Percentiles rank a stretch among this genome's conserved stretches.
Evolutionary conservation across 345 rosid genomes (phyloP).

Genomic region (Erysimum cheiranthoides): DNA sequence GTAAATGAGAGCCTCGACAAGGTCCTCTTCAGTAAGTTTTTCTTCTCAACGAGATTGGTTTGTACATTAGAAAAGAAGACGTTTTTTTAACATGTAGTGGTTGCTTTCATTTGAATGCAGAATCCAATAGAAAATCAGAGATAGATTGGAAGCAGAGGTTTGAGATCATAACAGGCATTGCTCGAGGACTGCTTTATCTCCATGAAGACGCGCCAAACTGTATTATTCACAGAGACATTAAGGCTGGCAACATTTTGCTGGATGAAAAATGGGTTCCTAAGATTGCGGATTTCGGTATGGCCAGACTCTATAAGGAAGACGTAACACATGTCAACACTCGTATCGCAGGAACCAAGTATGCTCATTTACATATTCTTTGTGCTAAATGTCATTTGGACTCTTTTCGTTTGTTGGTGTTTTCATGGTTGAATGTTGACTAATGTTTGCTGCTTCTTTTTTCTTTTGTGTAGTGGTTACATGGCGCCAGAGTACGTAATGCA

Average conservation of each 20-base stretch:
- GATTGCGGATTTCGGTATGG: constrained; percentile 99
- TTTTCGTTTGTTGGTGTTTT: constrained; percentile 23
- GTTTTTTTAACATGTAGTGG: background rate
- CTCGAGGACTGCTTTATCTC: constrained; percentile 91
- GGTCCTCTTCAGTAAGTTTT: constrained; percentile 83
- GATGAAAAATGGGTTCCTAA: constrained; percentile 97
- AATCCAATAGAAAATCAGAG: constrained; percentile 52
- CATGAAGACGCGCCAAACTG: constrained; percentile 85
- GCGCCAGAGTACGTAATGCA: constrained; percentile 97
- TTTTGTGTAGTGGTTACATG: constrained; percentile 81
- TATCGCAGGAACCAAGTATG: constrained; percentile 94
- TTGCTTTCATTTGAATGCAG: constrained; percentile 50
- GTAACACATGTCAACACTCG: constrained; percentile 90
- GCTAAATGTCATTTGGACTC: background rate
- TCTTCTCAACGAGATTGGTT: background rate
- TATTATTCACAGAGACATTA: constrained; percentile 95
- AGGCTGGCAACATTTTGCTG: constrained; percentile 90
- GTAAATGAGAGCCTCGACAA: constrained; percentile 91
- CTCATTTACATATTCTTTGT: background rate
- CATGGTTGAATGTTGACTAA: constrained; percentile 5
- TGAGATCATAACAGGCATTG: constrained; percentile 79
- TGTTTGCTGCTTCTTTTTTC: background rate
- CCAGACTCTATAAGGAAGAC: constrained; percentile 97
- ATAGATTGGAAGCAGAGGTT: constrained; percentile 85
- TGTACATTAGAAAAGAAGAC: background rate